Evolutionary conservation across 371 early-diverging fungal species (phyloP).

Genomic region (Apophysomyces ossiformis): DNA sequence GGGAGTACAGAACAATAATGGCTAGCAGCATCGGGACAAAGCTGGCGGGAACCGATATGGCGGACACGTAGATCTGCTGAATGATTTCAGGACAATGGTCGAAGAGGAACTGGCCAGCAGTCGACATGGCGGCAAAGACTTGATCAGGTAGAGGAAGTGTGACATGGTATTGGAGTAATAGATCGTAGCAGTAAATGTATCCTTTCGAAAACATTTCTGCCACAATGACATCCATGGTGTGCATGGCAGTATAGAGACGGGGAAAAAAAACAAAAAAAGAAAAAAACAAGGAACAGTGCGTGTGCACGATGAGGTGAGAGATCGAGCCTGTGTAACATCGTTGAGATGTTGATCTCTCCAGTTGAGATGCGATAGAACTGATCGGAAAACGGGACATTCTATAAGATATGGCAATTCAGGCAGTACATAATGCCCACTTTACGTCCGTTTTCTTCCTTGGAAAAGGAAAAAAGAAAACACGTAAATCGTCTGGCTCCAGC

Average conservation of each 20-base stretch:
- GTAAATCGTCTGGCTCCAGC: not conserved
- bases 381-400: too few species aligned
- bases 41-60: slow-evolving; percentile 6
- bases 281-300: slow-evolving; percentile 2
- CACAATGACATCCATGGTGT: slow-evolving; percentile 26
- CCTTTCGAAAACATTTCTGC: slow-evolving; percentile 35
- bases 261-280: not conserved
- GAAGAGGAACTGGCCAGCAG: slow-evolving; percentile 11
- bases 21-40: slow-evolving; percentile 30
- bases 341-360: too few species aligned
- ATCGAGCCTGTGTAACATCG: not conserved
- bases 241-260: not conserved
- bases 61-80: slow-evolving; percentile 24
- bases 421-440: too few species aligned
- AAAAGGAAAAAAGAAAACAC: not conserved
- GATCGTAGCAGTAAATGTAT: slow-evolving; percentile 36
- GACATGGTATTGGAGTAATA: slow-evolving; percentile 25
- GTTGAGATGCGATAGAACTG: too few species aligned
- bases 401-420: too few species aligned
- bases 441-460: not conserved
- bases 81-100: slow-evolving; percentile 32
- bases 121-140: slow-evolving; percentile 19
- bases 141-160: slow-evolving; percentile 32
- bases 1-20: slow-evolving; percentile 36
- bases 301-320: not conserved